Percentiles rank a stretch among this genome's conserved stretches.
Conservation (phyloP, 1,284 basidiomycete species). For the Thelephora terrestris region DNA sequence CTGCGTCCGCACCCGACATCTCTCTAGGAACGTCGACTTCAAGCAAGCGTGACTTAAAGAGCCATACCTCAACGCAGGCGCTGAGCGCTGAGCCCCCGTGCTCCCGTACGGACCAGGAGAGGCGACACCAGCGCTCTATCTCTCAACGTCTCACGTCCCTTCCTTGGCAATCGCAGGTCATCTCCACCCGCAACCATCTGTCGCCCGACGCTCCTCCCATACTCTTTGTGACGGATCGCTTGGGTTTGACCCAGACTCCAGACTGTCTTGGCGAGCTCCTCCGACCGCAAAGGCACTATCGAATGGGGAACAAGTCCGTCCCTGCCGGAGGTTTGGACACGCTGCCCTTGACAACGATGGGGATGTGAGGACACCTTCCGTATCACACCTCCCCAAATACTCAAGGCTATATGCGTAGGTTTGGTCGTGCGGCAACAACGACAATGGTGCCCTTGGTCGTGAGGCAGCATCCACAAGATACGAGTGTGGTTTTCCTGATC, state of each 20-base stretch:
- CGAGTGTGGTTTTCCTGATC: constrained; percentile 39
- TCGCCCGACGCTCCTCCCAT: constrained; percentile 31
- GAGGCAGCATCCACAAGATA: constrained; percentile 29
- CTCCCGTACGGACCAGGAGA: too few relatives aligned
- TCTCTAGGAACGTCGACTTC: too few relatives aligned
- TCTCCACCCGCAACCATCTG: too few relatives aligned
- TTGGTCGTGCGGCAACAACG: constrained; percentile 86
- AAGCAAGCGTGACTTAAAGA: too few relatives aligned
- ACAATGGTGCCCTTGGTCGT: constrained; percentile 83
- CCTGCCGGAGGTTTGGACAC: constrained; percentile 79
- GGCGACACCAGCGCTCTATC: too few relatives aligned
- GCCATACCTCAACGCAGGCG: too few relatives aligned
- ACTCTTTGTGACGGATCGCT: constrained; percentile 80
- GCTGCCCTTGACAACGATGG: constrained; percentile 74
- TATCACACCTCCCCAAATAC: not conserved
- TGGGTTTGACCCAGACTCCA: constrained; percentile 66
- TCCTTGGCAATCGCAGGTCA: too few relatives aligned
- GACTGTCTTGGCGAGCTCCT: constrained; percentile 60
- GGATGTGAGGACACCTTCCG: constrained; percentile 42
- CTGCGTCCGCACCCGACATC: too few relatives aligned
- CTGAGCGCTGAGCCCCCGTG: too few relatives aligned
- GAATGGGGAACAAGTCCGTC: constrained; percentile 68
- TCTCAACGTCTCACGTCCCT: too few relatives aligned
- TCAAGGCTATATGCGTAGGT: constrained; percentile 33
- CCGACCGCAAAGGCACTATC: constrained; percentile 55